These are phyloP conservation scores for Penicillium sp. DNA, from an alignment of 2,329 filamentous ascomycete species.

Conservation along the genomic window DNA sequence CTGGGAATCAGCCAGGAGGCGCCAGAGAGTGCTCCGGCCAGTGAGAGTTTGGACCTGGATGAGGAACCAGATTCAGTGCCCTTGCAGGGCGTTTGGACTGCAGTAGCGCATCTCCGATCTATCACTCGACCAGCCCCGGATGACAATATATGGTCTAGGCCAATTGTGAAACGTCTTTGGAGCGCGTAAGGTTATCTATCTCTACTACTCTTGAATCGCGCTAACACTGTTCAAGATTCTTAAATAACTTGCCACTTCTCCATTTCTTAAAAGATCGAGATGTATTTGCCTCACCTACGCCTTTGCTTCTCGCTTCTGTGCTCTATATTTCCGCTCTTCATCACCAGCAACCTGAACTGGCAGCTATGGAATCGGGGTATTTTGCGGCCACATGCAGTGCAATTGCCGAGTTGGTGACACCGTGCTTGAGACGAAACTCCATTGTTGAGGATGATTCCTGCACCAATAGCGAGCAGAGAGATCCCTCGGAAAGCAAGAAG, in stretches of 20 bases:
- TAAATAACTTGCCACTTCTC: conserved; percentile 30
- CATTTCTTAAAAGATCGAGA: conserved; percentile 32
- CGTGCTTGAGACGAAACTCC: neutral
- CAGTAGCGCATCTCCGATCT: conserved; percentile 23
- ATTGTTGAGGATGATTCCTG: neutral
- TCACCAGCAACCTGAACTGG: conserved; percentile 19
- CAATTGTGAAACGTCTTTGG: conserved; percentile 28
- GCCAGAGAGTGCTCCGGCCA: neutral
- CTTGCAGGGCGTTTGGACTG: conserved; percentile 23
- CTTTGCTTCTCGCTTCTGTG: conserved; percentile 29
- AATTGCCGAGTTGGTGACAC: conserved; percentile 27
- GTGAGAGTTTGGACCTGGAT: conserved; percentile 15
- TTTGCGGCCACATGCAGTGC: conserved; percentile 28
- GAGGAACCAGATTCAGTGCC: conserved; percentile 14
- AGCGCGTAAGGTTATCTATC: conserved; percentile 25
- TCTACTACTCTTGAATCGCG: neutral
- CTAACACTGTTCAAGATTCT: conserved; percentile 22
- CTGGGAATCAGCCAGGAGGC: conserved; percentile 23
- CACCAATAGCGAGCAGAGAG: neutral
- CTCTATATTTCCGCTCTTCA: conserved; percentile 34
- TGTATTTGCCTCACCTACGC: conserved; percentile 28
- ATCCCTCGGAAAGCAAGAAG: conserved; percentile 3
- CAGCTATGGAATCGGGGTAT: conserved; percentile 23
- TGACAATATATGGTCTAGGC: conserved; percentile 26
- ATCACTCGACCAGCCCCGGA: conserved; percentile 25